Conservation (phyloP, 768 basidiomycete species). For the Mycena belliarum region DNA sequence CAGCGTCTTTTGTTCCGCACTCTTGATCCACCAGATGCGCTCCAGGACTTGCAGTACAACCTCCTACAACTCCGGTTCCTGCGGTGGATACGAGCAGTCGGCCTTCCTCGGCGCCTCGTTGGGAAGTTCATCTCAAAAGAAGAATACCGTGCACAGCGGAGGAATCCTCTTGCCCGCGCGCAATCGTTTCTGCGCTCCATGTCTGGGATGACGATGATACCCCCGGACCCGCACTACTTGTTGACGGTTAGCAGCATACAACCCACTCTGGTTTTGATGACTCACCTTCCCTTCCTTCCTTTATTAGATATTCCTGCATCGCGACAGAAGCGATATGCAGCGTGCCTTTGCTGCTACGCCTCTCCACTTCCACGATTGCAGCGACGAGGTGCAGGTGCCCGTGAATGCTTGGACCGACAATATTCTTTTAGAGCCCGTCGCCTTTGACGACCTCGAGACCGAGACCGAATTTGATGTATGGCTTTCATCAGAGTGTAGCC, state of each 20-base stretch:
- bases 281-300: too few species aligned
- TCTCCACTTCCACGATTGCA: constrained; percentile 5
- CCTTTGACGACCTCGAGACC: neutral
- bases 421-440: neutral
- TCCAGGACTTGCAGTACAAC: neutral
- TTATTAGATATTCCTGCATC: too few species aligned
- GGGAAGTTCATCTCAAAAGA: neutral
- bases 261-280: too few species aligned
- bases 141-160: neutral
- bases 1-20: neutral
- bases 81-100: neutral
- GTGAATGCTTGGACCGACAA: neutral
- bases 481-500: neutral
- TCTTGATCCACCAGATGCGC: too few species aligned
- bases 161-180: neutral
- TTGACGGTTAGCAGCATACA: too few species aligned
- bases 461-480: constrained; percentile 1
- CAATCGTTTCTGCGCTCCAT: neutral
- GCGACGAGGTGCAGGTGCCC: neutral
- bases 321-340: too few species aligned
- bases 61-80: neutral
- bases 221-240: too few species aligned
- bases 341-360: too few species aligned
- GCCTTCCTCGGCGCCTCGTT: neutral
- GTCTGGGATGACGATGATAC: neutral